phyloP scores from a whole-genome alignment of 2,329 filamentous ascomycete species.

The Emergomyces pasteurianus region DNA sequence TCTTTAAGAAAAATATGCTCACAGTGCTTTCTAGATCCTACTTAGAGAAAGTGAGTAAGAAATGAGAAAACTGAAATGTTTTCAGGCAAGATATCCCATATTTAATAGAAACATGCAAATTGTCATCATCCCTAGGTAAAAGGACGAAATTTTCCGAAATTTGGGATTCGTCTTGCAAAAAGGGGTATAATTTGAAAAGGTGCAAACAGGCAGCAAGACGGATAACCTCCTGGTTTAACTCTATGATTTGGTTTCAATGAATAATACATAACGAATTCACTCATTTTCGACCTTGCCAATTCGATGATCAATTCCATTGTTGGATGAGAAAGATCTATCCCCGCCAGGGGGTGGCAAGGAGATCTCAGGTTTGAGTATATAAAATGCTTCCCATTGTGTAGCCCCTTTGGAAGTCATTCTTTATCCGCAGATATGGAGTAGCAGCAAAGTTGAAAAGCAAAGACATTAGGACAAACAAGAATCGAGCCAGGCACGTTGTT shows the following conservation, averaged over 20 bases:
- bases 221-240: too few relatives aligned
- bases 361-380: not conserved
- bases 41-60: not conserved
- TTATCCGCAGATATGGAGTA: not conserved
- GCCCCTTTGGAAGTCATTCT: too few relatives aligned
- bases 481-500: not conserved
- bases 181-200: not conserved
- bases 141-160: not conserved
- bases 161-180: not conserved
- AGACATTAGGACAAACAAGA: not conserved
- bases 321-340: too few relatives aligned
- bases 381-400: not conserved
- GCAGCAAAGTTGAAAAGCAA: not conserved
- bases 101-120: not conserved
- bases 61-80: not conserved
- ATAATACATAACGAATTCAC: too few relatives aligned
- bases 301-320: too few relatives aligned
- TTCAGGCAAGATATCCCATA: not conserved
- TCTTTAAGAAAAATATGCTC: too few relatives aligned
- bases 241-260: too few relatives aligned
- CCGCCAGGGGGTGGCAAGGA: too few relatives aligned
- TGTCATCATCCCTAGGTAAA: not conserved
- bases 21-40: too few relatives aligned
- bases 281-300: too few relatives aligned
- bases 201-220: too few relatives aligned